phyloP scores from a whole-genome alignment of 2,329 filamentous ascomycete genomes.

The Verticillium tricorpus region DNA sequence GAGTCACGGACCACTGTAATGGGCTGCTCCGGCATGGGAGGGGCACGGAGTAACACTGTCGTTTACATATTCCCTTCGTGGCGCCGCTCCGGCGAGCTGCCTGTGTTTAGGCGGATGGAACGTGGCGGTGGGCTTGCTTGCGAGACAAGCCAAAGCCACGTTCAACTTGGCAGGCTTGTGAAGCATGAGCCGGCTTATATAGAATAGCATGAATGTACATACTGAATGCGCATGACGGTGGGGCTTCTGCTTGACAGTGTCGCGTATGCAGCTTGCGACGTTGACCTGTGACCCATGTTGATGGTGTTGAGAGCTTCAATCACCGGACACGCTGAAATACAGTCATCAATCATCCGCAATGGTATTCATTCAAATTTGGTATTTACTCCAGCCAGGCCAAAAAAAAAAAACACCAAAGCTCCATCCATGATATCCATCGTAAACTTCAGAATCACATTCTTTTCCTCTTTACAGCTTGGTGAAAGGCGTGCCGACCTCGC shows the following conservation, averaged over 20 bases:
- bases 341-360: background rate
- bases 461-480: slow-evolving; percentile 51
- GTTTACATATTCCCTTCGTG: background rate
- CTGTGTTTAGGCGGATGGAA: background rate
- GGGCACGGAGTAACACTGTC: background rate
- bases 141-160: background rate
- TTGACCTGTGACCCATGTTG: too few relatives aligned
- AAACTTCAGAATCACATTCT: background rate
- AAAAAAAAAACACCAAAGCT: background rate
- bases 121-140: background rate
- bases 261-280: too few relatives aligned
- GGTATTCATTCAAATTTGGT: background rate
- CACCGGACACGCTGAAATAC: too few relatives aligned
- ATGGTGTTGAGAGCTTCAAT: too few relatives aligned
- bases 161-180: background rate
- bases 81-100: background rate
- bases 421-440: background rate
- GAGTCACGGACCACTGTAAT: background rate
- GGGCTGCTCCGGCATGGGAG: background rate
- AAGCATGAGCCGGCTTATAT: background rate
- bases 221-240: background rate
- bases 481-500: slow-evolving; percentile 67
- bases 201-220: background rate
- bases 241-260: too few relatives aligned
- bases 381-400: background rate